Percentiles rank a stretch among this genome's conserved stretches.
Evolutionary conservation across 2,329 filamentous ascomycete genomes (phyloP).

Genomic region (Colletotrichum godetiae): DNA sequence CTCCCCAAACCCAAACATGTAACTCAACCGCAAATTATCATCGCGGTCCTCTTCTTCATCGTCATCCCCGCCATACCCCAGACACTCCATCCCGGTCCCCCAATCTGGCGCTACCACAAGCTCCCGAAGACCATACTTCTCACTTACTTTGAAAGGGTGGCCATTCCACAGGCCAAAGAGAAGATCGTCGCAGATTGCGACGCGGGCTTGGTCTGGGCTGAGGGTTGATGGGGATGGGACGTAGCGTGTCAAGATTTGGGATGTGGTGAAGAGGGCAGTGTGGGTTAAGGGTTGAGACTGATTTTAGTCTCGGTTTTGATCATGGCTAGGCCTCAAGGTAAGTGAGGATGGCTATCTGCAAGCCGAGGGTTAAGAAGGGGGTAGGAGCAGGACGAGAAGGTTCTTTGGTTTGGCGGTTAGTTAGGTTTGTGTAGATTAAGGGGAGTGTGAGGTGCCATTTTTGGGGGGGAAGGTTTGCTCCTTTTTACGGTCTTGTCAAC

Average conservation of each 20-base stretch:
- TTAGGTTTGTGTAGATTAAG: background rate
- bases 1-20: conserved; percentile 17
- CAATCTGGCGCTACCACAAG: background rate
- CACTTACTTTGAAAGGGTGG: background rate
- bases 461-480: no score
- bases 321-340: no score
- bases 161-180: conserved; percentile 31
- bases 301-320: no score
- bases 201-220: conserved; percentile 2
- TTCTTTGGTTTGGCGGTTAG: background rate
- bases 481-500: no score
- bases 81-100: background rate
- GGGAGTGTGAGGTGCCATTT: background rate
- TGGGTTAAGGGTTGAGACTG: background rate
- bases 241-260: conserved; percentile 9
- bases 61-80: background rate
- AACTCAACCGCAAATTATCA: conserved; percentile 7
- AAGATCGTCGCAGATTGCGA: conserved; percentile 17
- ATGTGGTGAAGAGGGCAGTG: background rate
- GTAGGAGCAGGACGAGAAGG: background rate
- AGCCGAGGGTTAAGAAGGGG: no score
- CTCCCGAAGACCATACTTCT: background rate
- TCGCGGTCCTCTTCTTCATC: background rate
- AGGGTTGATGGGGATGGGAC: background rate
- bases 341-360: no score